These are phyloP conservation scores for Yarrowia keelungensis DNA, from an alignment of 805 yeast genomes.

Conservation along the genomic window DNA sequence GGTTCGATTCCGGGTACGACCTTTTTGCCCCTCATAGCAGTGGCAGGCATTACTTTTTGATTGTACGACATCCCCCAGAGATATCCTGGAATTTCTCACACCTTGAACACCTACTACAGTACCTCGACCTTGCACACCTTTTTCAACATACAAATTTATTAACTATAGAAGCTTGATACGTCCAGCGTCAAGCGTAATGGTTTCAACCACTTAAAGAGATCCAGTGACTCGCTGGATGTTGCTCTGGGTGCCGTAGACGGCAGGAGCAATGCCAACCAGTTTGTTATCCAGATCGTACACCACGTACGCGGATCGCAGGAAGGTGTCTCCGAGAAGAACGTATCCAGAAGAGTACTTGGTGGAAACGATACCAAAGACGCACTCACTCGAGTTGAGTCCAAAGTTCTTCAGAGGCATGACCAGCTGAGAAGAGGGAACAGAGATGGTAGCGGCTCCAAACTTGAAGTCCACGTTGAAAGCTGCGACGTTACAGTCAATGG, in stretches of 20 bases:
- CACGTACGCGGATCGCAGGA: slow-evolving; percentile 67
- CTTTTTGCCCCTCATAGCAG: background rate
- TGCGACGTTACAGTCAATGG: slow-evolving; percentile 2
- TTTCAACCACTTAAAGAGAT: background rate
- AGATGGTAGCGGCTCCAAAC: slow-evolving; percentile 57
- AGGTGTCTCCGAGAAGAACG: slow-evolving; percentile 61
- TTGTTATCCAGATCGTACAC: slow-evolving; percentile 68
- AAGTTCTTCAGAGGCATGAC: slow-evolving; percentile 43
- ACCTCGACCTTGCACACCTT: too few species aligned
- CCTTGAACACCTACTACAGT: too few species aligned
- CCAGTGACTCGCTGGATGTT: slow-evolving; percentile 26
- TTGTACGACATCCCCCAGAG: too few species aligned
- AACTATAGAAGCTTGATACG: background rate
- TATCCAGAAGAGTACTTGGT: slow-evolving; percentile 46
- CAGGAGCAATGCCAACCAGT: slow-evolving; percentile 63
- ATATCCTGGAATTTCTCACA: too few species aligned
- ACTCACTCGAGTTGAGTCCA: slow-evolving; percentile 41
- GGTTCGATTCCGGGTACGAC: slow-evolving; percentile 38
- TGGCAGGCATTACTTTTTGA: background rate
- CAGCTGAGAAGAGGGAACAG: slow-evolving; percentile 80
- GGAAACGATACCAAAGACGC: slow-evolving; percentile 47
- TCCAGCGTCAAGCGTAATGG: background rate
- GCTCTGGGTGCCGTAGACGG: slow-evolving; percentile 43
- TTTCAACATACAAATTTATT: background rate
- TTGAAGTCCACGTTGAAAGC: slow-evolving; percentile 16